Conservation (phyloP, 2,329 filamentous ascomycete genomes). For the Neofusicoccum cordaticola region DNA sequence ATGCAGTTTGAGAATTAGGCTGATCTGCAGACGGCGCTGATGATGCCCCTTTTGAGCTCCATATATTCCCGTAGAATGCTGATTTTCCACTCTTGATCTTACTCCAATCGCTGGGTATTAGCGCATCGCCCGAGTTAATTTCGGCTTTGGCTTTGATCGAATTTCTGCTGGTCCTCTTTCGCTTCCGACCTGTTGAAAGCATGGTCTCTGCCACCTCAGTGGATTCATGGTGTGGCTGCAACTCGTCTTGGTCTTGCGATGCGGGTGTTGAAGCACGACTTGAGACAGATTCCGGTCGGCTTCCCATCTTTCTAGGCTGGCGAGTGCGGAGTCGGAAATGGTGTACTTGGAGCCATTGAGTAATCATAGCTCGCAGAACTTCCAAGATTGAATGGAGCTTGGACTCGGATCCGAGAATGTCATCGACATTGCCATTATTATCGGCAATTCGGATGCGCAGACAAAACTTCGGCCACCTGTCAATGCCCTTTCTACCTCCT, state of each 20-base stretch:
- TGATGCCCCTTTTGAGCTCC: conserved; percentile 10
- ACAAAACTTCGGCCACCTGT: conserved; percentile 87
- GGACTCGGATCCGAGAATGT: conserved; percentile 26
- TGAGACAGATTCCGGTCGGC: conserved; percentile 1
- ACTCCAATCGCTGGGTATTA: conserved; percentile 38
- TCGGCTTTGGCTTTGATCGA: not conserved
- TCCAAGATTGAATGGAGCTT: conserved; percentile 57
- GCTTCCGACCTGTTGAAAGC: conserved; percentile 21
- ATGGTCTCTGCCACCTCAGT: not conserved
- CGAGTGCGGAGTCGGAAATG: conserved; percentile 58
- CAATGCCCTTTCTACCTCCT: conserved; percentile 61
- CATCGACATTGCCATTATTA: conserved; percentile 23
- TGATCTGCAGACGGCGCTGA: not conserved
- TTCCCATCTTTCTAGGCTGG: conserved; percentile 13
- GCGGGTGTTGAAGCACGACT: not conserved
- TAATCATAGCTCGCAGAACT: conserved; percentile 66
- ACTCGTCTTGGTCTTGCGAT: not conserved
- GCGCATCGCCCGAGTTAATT: not conserved
- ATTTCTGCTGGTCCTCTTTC: conserved; percentile 20
- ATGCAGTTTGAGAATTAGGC: not conserved
- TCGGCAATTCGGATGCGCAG: conserved; percentile 51
- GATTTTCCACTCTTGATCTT: conserved; percentile 43
- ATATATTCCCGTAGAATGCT: conserved; percentile 30
- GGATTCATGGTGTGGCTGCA: not conserved
- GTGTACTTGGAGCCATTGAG: conserved; percentile 72